These are phyloP conservation scores for Lathyrus oleraceus DNA, from an alignment of 306 rosid genomes.

Conservation along the genomic window DNA sequence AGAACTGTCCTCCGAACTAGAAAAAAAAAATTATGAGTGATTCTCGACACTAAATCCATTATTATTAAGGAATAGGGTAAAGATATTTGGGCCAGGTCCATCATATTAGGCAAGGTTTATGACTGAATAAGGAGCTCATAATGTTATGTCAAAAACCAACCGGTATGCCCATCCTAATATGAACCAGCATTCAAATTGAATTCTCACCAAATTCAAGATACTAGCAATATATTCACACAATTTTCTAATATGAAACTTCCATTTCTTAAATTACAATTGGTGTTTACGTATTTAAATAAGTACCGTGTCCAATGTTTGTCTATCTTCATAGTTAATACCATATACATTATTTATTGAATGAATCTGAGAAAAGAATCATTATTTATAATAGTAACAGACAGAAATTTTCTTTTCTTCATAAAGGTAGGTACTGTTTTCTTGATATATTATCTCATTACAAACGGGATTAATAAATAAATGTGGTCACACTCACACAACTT, in stretches of 20 bases:
- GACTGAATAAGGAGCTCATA: background rate
- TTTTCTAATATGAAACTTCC: background rate
- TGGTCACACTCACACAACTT: too few species aligned
- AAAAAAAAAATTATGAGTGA: too few species aligned
- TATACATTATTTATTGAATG: too few species aligned
- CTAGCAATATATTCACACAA: background rate
- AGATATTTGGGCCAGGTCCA: conserved; percentile 1
- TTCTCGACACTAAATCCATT: conserved; percentile 16
- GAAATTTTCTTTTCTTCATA: too few species aligned
- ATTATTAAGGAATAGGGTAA: conserved; percentile 8
- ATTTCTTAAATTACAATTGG: background rate
- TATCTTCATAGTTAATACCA: too few species aligned
- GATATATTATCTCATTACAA: too few species aligned
- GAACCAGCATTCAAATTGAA: conserved; percentile 15
- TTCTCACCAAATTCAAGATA: background rate
- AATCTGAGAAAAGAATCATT: too few species aligned
- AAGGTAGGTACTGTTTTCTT: too few species aligned
- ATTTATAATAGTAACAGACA: too few species aligned
- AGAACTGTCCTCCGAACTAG: too few species aligned
- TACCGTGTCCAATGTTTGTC: too few species aligned
- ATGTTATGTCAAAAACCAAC: conserved; percentile 13
- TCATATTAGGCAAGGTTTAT: conserved; percentile 16
- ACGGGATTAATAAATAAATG: too few species aligned
- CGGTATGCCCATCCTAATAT: background rate
- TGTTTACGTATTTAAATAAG: background rate